Evolutionary conservation across 2,329 filamentous ascomycete genomes (phyloP), one percentile per base, ranked within the genome.

Genomic region (Cercospora zeina): DNA sequence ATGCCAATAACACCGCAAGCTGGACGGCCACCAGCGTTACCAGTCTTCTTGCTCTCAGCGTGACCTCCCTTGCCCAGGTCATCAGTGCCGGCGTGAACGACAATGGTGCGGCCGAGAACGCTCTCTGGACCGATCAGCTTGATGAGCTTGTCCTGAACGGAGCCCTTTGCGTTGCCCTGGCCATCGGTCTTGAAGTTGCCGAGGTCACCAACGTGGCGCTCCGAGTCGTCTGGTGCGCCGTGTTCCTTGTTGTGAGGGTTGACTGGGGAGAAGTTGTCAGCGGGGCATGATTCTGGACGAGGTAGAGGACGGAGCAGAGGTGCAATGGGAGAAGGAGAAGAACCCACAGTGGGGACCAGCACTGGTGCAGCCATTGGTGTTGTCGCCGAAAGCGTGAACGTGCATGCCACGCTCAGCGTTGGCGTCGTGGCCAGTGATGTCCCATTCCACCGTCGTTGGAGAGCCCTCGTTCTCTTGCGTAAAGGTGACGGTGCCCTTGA

Each of bases 361-460:
- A 70, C 90, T 96, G 70, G 93, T 97, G 90, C 95, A 99, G 79
- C 95, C 95, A 82, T 99, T 99, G 85, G 95, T 97, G 87, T 97
- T 97, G 86, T 97, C 95, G 78, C 95, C 95, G 76, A 96, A 99
- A 79, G 95, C 91, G 85, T 99, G 95, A 76, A 99, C 88, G 85
- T 99, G 95, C 86, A 97, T 92, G 80, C 91, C 95, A 81, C 95
- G 93, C 87, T 96, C 87, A 76, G 95, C 93, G 79, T 96, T 96
- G 81, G 93, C 75, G 77, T 97, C 93, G 81, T 97, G 84, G 81
- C 95, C 93, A 66, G 85, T 84, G 81, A 99, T 92, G 81, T 97
- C 87, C 88, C 90, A 99, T 76, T 89, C 86, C 82, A 99, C 85
- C 78, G 84, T 93, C 77, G 95, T 97, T 71, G 89, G 87, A 73